Conservation (phyloP, 768 basidiomycete genomes). For the Auricularia sp. region DNA sequence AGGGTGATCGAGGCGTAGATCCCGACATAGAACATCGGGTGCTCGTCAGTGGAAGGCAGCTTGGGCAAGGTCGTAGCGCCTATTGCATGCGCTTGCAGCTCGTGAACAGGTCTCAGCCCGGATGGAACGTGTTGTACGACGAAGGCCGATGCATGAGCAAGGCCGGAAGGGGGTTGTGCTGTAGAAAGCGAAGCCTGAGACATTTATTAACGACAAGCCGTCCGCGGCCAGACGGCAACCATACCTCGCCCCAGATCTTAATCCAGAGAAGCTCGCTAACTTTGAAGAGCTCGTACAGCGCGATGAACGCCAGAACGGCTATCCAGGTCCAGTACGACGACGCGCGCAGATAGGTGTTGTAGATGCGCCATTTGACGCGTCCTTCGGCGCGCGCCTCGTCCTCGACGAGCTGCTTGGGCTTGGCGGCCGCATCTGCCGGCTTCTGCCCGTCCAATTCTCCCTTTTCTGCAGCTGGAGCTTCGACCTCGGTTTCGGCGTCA, state of each 20-base stretch:
- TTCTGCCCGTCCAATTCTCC: constrained; percentile 14
- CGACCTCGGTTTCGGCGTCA: constrained; percentile 12
- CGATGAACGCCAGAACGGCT: neutral
- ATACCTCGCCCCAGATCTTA: constrained; percentile 26
- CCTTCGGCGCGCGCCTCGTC: constrained; percentile 15
- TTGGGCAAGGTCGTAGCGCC: neutral
- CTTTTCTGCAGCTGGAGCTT: neutral
- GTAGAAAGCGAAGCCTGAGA: neutral
- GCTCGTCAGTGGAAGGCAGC: constrained; percentile 14
- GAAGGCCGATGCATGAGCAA: neutral
- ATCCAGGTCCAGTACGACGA: constrained; percentile 13
- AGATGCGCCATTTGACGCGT: constrained; percentile 15
- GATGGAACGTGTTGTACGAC: neutral
- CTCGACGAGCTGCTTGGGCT: constrained; percentile 10
- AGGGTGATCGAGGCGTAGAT: constrained; percentile 14
- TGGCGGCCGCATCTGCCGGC: neutral
- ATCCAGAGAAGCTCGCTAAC: constrained; percentile 17
- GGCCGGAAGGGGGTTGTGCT: neutral
- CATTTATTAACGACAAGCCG: neutral
- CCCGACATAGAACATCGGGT: constrained; percentile 18
- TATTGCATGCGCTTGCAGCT: neutral
- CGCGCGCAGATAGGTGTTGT: constrained; percentile 17
- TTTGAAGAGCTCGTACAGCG: neutral
- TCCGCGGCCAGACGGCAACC: neutral
- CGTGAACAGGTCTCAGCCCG: neutral